phyloP scores from a whole-genome alignment of 257 asterid species.

The Solanum bulbocastanum region DNA sequence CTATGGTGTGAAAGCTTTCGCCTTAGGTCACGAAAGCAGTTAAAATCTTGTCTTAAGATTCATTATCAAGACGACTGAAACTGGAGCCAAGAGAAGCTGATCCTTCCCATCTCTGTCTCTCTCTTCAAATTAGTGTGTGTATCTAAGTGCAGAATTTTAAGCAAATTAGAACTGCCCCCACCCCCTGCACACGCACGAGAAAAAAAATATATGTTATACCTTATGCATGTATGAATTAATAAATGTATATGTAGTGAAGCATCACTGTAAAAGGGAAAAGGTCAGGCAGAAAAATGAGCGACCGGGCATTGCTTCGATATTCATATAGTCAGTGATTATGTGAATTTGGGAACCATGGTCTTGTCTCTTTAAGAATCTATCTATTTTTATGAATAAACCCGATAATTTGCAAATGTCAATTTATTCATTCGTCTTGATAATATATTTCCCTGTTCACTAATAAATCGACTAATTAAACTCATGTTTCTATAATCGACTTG shows the following conservation, averaged over 20 bases:
- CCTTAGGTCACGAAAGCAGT: not conserved
- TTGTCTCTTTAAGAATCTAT: not conserved
- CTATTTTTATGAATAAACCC: not conserved
- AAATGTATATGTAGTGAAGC: not conserved
- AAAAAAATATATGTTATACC: not conserved
- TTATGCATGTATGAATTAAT: not conserved
- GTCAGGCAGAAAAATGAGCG: not conserved
- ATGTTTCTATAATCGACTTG: not conserved
- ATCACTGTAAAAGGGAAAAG: not conserved
- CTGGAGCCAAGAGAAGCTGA: not conserved
- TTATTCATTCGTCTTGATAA: not conserved
- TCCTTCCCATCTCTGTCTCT: not conserved
- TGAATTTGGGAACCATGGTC: not conserved
- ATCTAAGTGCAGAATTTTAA: not conserved
- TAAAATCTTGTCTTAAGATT: not conserved
- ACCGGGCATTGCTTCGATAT: not conserved
- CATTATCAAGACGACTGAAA: not conserved
- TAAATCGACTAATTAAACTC: not conserved
- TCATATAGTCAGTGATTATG: not conserved
- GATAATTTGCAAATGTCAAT: not conserved
- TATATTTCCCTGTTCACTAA: not conserved
- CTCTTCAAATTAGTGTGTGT: not conserved
- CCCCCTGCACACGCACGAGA: not conserved
- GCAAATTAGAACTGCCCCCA: not conserved
- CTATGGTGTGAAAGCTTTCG: not conserved